Evolutionary conservation across 2,329 filamentous ascomycete genomes (phyloP).

Genomic region (Fusarium compactum): DNA sequence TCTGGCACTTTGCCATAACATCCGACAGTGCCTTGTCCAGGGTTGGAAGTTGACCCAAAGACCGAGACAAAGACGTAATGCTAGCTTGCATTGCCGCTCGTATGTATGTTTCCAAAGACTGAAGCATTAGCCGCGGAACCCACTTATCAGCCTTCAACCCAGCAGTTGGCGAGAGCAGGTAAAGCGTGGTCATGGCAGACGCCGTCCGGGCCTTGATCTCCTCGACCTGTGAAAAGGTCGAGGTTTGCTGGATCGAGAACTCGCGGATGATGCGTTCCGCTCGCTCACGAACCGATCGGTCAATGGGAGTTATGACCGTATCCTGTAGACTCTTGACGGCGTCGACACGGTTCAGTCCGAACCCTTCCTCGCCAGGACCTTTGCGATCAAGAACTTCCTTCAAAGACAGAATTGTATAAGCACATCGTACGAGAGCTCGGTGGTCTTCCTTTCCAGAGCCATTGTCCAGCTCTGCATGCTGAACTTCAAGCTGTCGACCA

Average conservation of each 20-base stretch:
- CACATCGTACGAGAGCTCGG: slow-evolving; percentile 82
- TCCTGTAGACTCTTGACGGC: slow-evolving; percentile 78
- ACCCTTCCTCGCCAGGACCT: slow-evolving; percentile 78
- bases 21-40: slow-evolving; percentile 86
- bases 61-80: slow-evolving; percentile 77
- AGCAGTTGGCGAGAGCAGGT: slow-evolving; percentile 79
- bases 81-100: slow-evolving; percentile 84
- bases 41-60: slow-evolving; percentile 82
- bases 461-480: slow-evolving; percentile 73
- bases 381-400: slow-evolving; percentile 77
- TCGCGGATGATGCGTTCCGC: slow-evolving; percentile 85
- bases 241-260: slow-evolving; percentile 74
- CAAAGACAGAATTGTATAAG: slow-evolving; percentile 81
- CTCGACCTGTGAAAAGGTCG: slow-evolving; percentile 74
- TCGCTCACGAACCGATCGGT: slow-evolving; percentile 77
- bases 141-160: slow-evolving; percentile 65
- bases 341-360: slow-evolving; percentile 79
- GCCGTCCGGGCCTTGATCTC: slow-evolving; percentile 80
- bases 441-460: slow-evolving; percentile 74
- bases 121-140: slow-evolving; percentile 78
- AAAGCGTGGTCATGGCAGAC: slow-evolving; percentile 81
- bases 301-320: slow-evolving; percentile 76
- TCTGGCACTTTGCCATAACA: slow-evolving; percentile 86
- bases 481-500: slow-evolving; percentile 87
- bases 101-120: slow-evolving; percentile 83